Base-by-base conservation (phyloP, 805 yeast species). In the Cyberlindnera japonica region DNA sequence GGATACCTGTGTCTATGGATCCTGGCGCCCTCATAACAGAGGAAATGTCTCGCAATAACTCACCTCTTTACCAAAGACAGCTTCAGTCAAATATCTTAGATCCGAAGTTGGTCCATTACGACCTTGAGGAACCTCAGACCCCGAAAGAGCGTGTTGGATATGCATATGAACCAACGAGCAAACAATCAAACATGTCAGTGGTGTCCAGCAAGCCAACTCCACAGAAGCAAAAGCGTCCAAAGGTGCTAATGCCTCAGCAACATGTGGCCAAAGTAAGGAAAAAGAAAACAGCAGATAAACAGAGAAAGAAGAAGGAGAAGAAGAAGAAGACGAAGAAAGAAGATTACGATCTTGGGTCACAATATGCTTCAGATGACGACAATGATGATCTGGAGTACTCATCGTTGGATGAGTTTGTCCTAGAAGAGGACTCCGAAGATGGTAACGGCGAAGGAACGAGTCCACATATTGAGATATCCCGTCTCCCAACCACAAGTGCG, bases 391-490 rank as follows among this genome's bases (percentile, higher is more conserved):
- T n/a, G n/a, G n/a, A n/a, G n/a, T 16, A 32, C 38, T 26, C 38
- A 32, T 43, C 40, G 27, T 5, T 37, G 38, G 43, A 37, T 22
- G 33, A 28, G 37, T 25, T 31, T 13, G n/a, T 25, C n/a, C 9
- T 25, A 13, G 33, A n/a, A 12, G 28, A 17, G 6, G 44, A 38
- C 10, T 28, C 35, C 10, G 22, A 30, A 3, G 50, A 43, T 18
- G 47, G 43, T 8, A 39, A 38, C 9, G 41, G 29, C n/a, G 39
- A 22, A 15, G 37, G 43, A 16, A 34, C 26, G 7, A 19, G 38
- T 10, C 34, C 33, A 12, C 27, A 24, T 1, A 40, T 63, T 3
- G 48, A 55, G 6, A 60, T 63, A 31, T 53, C 61, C 5, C 53
- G 43, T 51, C 30, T 41, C 3, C 53, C 53, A 5, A 52, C 49